These are phyloP conservation scores for Fonsecaea multimorphosa DNA, from an alignment of 2,329 filamentous ascomycete species.

Conservation along the genomic window DNA sequence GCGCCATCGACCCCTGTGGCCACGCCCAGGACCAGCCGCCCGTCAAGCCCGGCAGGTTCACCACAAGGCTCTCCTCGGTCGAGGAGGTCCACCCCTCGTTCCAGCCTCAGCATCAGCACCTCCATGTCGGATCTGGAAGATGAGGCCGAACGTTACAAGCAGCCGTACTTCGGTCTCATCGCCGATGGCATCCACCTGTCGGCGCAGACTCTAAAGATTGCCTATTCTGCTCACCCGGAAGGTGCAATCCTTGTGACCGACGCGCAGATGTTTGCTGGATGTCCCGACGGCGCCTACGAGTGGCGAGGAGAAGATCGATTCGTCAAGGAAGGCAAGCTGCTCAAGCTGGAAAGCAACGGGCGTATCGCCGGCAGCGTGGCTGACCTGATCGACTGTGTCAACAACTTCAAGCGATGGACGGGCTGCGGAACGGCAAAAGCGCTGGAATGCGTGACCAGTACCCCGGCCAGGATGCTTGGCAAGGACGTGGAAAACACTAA, in stretches of 20 bases:
- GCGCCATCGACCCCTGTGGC: conserved; percentile 46
- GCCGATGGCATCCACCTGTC: conserved; percentile 90
- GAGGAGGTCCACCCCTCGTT: conserved; percentile 34
- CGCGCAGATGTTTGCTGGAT: conserved; percentile 84
- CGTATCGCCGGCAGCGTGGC: conserved; percentile 73
- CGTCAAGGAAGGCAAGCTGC: conserved; percentile 66
- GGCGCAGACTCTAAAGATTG: conserved; percentile 85
- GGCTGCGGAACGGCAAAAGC: conserved; percentile 71
- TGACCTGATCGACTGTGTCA: conserved; percentile 79
- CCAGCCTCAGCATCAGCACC: conserved; percentile 36
- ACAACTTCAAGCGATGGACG: conserved; percentile 79
- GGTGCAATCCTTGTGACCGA: conserved; percentile 91
- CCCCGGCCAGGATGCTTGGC: conserved; percentile 78
- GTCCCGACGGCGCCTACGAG: conserved; percentile 81
- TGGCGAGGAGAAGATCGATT: conserved; percentile 78
- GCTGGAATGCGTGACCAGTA: conserved; percentile 74
- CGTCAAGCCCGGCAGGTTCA: conserved; percentile 25
- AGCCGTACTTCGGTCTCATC: conserved; percentile 86
- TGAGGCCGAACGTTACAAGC: conserved; percentile 32
- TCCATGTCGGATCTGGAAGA: conserved; percentile 31
- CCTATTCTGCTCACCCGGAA: conserved; percentile 81
- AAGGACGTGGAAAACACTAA: conserved; percentile 64
- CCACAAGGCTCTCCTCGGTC: conserved; percentile 34
- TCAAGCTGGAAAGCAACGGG: conserved; percentile 78
- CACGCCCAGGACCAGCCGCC: conserved; percentile 34